Evolutionary conservation across 768 basidiomycete genomes (phyloP), one percentile per base, ranked within the genome.

Genomic region (Mycena haematopus): DNA sequence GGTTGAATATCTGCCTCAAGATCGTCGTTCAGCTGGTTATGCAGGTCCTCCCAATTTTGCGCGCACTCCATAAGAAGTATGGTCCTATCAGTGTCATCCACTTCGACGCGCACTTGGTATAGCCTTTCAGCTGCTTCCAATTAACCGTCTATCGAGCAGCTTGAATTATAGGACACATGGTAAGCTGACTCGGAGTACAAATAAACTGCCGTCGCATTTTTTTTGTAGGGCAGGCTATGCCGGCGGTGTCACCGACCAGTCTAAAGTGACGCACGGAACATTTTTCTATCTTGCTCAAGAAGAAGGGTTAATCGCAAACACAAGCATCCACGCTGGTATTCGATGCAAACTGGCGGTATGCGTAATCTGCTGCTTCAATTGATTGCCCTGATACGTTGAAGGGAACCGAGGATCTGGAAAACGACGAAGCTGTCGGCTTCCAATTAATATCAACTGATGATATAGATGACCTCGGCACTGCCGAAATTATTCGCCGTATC

Each of bases 301-400:
- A 68, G 91, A 94, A 71, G 90, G 91, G 1, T 80, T 94, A 42
- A 83, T 96, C 61, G 79, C 86, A 29, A 88, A 91, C 68, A 83
- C 84, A 21, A 93, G 90, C 63, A 86, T 96, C 27, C 95, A 96
- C 71, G 95, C 89, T 10, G 93, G 95, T 5, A 90, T 96, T 63
- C 80, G 93, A 46, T 92, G 90, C 75, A 91, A 91, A 69, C 78
- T 95, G 46, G 74, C 51, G 36, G 75, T 75, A 62, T 21, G 46
- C 22, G 67, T 53, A 65, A 62, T 70, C 25, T 47, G 14, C 25
- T 52, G 8, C 73, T 79, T 50, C 31, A 25, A 29, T 49, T 3
- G 3, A 79, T 15, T 78, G 73, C 69, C 64, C 35, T 56, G 24
- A 45, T 14, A 36, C n/a, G 50, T 21, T 75, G 21, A 63, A 91